Evolutionary conservation across 1,284 basidiomycete genomes (phyloP).

Genomic region (Boletellus sp.): DNA sequence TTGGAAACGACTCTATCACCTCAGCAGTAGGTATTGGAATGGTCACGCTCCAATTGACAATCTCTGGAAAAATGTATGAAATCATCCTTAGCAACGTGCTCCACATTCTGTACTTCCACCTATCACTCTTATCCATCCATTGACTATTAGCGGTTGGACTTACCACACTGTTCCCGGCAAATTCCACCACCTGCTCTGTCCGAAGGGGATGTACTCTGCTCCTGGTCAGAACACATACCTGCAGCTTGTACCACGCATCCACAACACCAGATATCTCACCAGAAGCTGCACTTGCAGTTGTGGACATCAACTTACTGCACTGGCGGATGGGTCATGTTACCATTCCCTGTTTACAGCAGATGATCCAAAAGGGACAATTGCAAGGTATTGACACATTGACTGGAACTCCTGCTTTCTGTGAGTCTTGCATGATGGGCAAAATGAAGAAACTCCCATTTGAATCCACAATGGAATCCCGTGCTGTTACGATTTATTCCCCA

Average conservation of each 20-base stretch:
- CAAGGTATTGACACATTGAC: conserved; percentile 7
- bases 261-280: conserved; percentile 4
- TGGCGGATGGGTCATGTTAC: conserved; percentile 21
- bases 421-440: conserved; percentile 22
- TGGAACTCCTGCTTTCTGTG: conserved; percentile 13
- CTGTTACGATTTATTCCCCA: too few relatives aligned
- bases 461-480: too few relatives aligned
- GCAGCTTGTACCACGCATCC: conserved; percentile 12
- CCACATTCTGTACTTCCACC: not conserved
- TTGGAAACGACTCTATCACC: not conserved
- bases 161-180: not conserved
- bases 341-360: conserved; percentile 8
- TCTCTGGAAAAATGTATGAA: not conserved
- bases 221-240: too few relatives aligned
- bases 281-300: not conserved
- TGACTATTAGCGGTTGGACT: not conserved
- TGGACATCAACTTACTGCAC: conserved; percentile 22
- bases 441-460: conserved; percentile 25
- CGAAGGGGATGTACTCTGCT: not conserved
- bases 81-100: not conserved
- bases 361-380: conserved; percentile 18
- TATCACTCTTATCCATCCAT: not conserved
- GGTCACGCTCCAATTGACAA: too few relatives aligned
- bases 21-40: not conserved
- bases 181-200: not conserved